phyloP scores from a whole-genome alignment of 2,329 filamentous ascomycete species.

The Diaporthe citrichinensis region DNA sequence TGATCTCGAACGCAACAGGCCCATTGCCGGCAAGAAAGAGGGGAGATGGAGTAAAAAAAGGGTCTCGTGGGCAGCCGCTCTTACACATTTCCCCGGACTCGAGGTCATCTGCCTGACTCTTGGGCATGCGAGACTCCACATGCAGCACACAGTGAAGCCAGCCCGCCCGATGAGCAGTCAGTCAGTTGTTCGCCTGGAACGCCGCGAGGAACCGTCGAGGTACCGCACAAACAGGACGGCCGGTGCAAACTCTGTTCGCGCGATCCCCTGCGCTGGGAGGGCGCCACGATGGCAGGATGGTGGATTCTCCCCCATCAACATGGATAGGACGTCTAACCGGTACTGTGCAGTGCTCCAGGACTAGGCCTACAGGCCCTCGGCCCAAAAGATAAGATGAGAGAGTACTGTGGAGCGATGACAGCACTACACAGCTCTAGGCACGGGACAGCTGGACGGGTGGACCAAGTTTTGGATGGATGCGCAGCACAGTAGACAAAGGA shows the following conservation, averaged over 20 bases:
- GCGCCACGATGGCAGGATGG: slow-evolving; percentile 27
- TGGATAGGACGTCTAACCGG: neutral
- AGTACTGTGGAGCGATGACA: slow-evolving; percentile 39
- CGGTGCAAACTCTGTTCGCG: slow-evolving; percentile 10
- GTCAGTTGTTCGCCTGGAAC: slow-evolving; percentile 8
- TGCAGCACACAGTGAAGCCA: slow-evolving; percentile 22
- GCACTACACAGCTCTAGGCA: slow-evolving; percentile 35
- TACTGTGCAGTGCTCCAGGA: neutral
- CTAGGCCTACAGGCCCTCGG: neutral
- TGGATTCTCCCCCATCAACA: slow-evolving; percentile 8
- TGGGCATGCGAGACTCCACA: slow-evolving; percentile 33
- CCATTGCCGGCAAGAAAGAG: slow-evolving; percentile 32
- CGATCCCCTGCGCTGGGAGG: slow-evolving; percentile 23
- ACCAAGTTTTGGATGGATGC: slow-evolving; percentile 20
- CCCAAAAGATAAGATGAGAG: slow-evolving; percentile 35
- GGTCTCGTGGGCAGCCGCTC: slow-evolving; percentile 36
- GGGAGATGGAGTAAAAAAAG: slow-evolving; percentile 32
- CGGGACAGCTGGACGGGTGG: slow-evolving; percentile 19
- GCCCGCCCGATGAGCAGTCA: slow-evolving; percentile 25
- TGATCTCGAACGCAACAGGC: slow-evolving; percentile 30
- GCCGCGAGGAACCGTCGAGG: slow-evolving; percentile 9
- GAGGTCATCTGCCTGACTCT: slow-evolving; percentile 39
- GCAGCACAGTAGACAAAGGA: slow-evolving; percentile 13
- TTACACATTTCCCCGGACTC: slow-evolving; percentile 37
- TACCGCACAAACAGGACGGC: slow-evolving; percentile 28